Evolutionary conservation across 345 rosid genomes (phyloP).

Genomic region (Populus tremula): DNA sequence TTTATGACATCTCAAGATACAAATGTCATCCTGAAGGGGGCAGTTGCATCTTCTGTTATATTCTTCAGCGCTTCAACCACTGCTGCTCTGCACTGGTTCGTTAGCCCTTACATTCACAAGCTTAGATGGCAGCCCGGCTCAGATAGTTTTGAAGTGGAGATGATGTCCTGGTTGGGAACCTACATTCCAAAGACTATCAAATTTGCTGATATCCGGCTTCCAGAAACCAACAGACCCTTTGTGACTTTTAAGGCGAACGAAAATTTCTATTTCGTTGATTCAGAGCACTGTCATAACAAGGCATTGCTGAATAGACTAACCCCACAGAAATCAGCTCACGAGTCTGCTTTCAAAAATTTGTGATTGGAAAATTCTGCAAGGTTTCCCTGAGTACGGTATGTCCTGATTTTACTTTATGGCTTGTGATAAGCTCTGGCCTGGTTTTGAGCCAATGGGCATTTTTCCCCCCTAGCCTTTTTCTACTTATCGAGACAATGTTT

Average conservation of each 20-base stretch:
- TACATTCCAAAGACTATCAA: constrained; percentile 55
- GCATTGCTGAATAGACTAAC: constrained; percentile 79
- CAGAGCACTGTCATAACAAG: constrained; percentile 83
- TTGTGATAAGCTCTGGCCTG: background rate
- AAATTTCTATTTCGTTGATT: constrained; percentile 65
- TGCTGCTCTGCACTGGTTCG: constrained; percentile 82
- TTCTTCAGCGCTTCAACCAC: constrained; percentile 85
- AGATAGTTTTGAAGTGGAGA: constrained; percentile 84
- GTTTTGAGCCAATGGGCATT: background rate
- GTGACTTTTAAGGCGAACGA: constrained; percentile 85
- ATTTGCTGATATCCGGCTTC: constrained; percentile 68
- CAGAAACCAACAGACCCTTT: constrained; percentile 79
- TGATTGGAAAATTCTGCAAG: constrained; percentile 19
- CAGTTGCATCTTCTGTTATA: constrained; percentile 81
- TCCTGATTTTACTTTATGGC: background rate
- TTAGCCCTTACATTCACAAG: constrained; percentile 87
- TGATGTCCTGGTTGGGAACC: constrained; percentile 89
- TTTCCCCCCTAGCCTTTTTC: background rate
- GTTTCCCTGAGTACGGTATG: background rate
- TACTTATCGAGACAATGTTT: background rate
- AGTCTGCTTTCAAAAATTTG: constrained; percentile 85
- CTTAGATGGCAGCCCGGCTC: constrained; percentile 92
- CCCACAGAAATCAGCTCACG: constrained; percentile 58
- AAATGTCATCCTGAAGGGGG: constrained; percentile 87
- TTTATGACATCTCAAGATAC: constrained; percentile 83